Base-by-base conservation (phyloP, 176 grass and related monocot species). In the Oryza glaberrima region DNA sequence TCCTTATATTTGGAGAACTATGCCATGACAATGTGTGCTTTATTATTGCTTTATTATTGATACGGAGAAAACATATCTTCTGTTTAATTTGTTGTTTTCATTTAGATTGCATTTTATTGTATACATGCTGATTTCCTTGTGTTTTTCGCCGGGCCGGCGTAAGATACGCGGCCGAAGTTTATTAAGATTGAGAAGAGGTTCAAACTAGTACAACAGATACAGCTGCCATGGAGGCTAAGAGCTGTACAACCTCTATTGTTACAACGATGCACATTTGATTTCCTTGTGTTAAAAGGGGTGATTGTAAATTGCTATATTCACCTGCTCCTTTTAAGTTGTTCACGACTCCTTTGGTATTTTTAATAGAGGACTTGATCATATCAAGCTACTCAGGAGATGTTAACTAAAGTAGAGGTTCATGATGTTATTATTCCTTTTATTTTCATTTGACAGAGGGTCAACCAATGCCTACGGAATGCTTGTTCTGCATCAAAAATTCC, bases 401-500 rank as follows among this genome's bases (percentile, higher is more conserved):
- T 51, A 76, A 8, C 40, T 70, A 19, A 43, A 63, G 11, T 47
- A 23, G 45, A 68, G 44, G 65, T 82, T 23, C 25, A 48, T 52
- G 11, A 7, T 47, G 64, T 66, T 4, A 81, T 72, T 76, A 19
- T 70, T 83, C 54, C 71, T 68, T 44, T 86, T 67, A 47, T 73
- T 78, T 22, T 17, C 48, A 47, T 79, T 92, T 80, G 64, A 73
- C 89, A 98, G 93, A 98, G 96, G 86, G 91, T 98, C 67, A 98
- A 96, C 79, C 91, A 95, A 84, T 98, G 93, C 78, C 90, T 98
- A 34, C 83, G 84, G 44, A 81, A 89, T 85, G 85, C 91, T 71
- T 96, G 96, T 88, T 82, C 74, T 76, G 4, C 1, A 28, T 82
- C 85, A 34, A 70, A 65, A 6, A 85, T 83, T 80, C 63, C 76